Conservation (phyloP, 352 stramenopile genomes). For the Phytophthora pluvialis region DNA sequence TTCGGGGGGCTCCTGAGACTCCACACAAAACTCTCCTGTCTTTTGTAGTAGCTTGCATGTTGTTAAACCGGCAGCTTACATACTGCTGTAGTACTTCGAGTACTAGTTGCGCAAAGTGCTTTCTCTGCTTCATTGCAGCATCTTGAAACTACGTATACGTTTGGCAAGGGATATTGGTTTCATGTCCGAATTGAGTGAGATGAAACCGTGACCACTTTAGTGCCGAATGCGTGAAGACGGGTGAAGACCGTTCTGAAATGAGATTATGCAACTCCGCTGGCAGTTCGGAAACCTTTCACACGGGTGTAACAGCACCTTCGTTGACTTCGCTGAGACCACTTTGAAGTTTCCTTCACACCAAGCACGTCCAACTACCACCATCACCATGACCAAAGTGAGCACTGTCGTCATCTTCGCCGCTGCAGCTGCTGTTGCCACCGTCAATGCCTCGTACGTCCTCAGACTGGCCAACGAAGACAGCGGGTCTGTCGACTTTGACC, state of each 20-base stretch:
- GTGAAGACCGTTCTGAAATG: constrained; percentile 12
- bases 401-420: constrained; percentile 6
- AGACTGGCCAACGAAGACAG: constrained; percentile 17
- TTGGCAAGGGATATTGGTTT: not conserved
- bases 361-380: not conserved
- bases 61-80: not conserved
- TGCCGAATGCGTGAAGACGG: not conserved
- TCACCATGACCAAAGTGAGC: constrained; percentile 15
- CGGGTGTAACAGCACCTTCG: not conserved
- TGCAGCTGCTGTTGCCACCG: constrained; percentile 2
- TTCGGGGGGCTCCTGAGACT: constrained; percentile 54
- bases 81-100: not conserved
- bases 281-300: constrained; percentile 13
- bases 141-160: no score
- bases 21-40: constrained; percentile 32
- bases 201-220: not conserved
- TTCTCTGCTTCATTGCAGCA: no score
- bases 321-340: constrained; percentile 6
- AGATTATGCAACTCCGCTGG: constrained; percentile 11
- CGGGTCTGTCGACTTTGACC: constrained; percentile 9
- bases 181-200: not conserved
- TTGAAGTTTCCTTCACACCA: constrained; percentile 16
- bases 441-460: constrained; percentile 15
- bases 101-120: no score
- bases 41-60: not conserved